A percentile compares a stretch with the other conserved stretches of the same genome.
phyloP scores from a whole-genome alignment of 148 eudicot species.

The Diospyros kaki region DNA sequence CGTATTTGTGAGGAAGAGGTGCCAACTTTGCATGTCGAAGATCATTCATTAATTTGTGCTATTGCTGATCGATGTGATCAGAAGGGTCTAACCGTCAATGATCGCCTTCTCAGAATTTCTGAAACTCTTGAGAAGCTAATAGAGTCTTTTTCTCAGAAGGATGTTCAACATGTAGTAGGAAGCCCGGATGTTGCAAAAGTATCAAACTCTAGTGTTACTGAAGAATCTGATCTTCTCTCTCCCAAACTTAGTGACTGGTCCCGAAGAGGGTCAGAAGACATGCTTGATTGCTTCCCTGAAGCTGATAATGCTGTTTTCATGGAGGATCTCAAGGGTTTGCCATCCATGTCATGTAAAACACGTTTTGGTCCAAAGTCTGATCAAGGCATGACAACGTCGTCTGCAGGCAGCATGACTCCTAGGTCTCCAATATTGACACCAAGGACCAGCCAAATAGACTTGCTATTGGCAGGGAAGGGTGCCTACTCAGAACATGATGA shows the following conservation, averaged over 20 bases:
- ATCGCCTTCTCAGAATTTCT: constrained; percentile 77
- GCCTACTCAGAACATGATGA: constrained; percentile 84
- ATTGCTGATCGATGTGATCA: constrained; percentile 97
- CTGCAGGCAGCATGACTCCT: constrained; percentile 98
- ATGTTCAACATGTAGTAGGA: constrained; percentile 60
- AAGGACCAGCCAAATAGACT: constrained; percentile 73
- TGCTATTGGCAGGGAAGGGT: constrained; percentile 82
- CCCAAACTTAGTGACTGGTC: constrained; percentile 99
- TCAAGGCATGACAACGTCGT: constrained; percentile 98
- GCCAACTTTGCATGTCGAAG: constrained; percentile 96
- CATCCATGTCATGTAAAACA: constrained; percentile 86
- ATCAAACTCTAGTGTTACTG: constrained; percentile 87
- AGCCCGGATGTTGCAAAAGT: constrained; percentile 91
- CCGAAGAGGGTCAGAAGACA: constrained; percentile 94
- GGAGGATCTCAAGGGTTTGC: constrained; percentile 86
- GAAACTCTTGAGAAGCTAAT: constrained; percentile 87
- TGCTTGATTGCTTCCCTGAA: constrained; percentile 88
- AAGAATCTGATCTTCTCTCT: constrained; percentile 80
- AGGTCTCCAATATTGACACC: constrained; percentile 93
- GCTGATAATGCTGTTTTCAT: constrained; percentile 70
- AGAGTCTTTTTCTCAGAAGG: constrained; percentile 68
- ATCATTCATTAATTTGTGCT: constrained; percentile 94
- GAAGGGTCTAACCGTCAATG: constrained; percentile 86
- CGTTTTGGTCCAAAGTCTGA: constrained; percentile 99
- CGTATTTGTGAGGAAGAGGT: constrained; percentile 98